Evolutionary conservation across 2,329 filamentous ascomycete genomes (phyloP).

Genomic region (Apiospora hydei): DNA sequence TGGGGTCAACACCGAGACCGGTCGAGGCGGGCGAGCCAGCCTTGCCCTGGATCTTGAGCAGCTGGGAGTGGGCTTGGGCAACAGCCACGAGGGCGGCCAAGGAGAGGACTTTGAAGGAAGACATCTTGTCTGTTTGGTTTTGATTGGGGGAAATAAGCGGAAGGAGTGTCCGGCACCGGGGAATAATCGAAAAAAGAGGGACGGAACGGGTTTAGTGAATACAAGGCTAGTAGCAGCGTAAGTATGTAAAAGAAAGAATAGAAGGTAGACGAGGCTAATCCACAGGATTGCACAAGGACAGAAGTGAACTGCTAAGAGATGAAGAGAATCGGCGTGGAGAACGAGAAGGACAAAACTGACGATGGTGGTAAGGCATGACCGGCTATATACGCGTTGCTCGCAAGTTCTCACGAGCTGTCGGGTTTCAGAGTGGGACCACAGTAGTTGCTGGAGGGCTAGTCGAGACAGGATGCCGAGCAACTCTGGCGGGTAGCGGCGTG

Average conservation of each 20-base stretch:
- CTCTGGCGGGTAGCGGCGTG: conserved; percentile 1
- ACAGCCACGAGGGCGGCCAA: conserved; percentile 46
- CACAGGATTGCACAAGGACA: conserved; percentile 39
- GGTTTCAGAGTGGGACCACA: conserved; percentile 15
- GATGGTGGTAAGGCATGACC: conserved; percentile 23
- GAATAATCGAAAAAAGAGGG: conserved; percentile 35
- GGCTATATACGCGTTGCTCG: conserved; percentile 27
- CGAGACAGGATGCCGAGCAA: conserved; percentile 11
- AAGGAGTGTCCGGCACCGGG: conserved; percentile 43
- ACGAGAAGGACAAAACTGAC: conserved; percentile 23
- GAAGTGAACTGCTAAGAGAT: conserved; percentile 31
- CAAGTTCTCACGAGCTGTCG: conserved; percentile 18
- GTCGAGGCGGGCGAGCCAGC: conserved; percentile 54
- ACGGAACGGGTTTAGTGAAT: conserved; percentile 27
- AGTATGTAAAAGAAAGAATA: conserved; percentile 26
- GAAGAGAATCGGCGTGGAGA: conserved; percentile 35
- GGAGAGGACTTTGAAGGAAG: conserved; percentile 44
- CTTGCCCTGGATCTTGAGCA: conserved; percentile 55
- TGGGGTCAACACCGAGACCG: conserved; percentile 60
- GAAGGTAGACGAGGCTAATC: conserved; percentile 30
- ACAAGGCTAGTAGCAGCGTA: conserved; percentile 23
- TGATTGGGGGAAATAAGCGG: conserved; percentile 32
- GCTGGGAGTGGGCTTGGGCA: conserved; percentile 53
- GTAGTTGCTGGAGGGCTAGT: conserved; percentile 12
- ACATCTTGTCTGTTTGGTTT: conserved; percentile 42